Base-by-base conservation (phyloP, 306 rosid genomes). In the Sphenostylis stenocarpa region DNA sequence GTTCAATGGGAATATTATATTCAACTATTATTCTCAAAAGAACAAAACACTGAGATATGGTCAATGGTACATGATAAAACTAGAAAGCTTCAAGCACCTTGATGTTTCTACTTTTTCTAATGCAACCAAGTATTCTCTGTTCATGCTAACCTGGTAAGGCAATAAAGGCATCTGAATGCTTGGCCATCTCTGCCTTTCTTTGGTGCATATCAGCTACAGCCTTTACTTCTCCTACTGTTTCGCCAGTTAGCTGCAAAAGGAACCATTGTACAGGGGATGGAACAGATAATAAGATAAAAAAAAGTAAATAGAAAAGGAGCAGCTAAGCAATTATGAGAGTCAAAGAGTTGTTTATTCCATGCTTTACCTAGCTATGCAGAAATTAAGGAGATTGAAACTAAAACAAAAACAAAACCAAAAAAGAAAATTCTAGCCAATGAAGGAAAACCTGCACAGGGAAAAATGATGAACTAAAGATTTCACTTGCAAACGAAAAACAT, bases 111-210 rank as follows among this genome's bases (percentile, higher is more conserved):
- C 63, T 75, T 53, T 81, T 49, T 56, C 33, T 73, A 67, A 67
- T 49, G 80, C 60, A 72, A 77, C 43, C 34, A 49, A 71, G 55
- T 19, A 28, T 44, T 62, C 69, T 67, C 15, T 60, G 82, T 36
- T 56, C 49, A 76, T 76, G 81, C 71, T 73, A 87, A 95, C 99
- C 99, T 82, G 99, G 99, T 82, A 95, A 87, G 83, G 97, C 99
- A 84, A 95, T 95, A 86, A 95, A 95, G 70, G 99, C 99, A 87
- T 95, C 99, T 24, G 97, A 95, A 81, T 92, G 99, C 92, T 75
- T 88, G 60, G 97, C 96, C 99, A 95, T 95, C 89, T 95, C 99
- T 79, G 97, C 99, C 81, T 95, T 95, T 80, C 99, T 90, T 88
- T 92, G 97, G 72, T 95, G 99, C 97, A 95, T 95, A 82, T 88